These are phyloP conservation scores for Rhynchospora tenuis DNA, from an alignment of 176 grass and related monocot species.

Conservation along the genomic window DNA sequence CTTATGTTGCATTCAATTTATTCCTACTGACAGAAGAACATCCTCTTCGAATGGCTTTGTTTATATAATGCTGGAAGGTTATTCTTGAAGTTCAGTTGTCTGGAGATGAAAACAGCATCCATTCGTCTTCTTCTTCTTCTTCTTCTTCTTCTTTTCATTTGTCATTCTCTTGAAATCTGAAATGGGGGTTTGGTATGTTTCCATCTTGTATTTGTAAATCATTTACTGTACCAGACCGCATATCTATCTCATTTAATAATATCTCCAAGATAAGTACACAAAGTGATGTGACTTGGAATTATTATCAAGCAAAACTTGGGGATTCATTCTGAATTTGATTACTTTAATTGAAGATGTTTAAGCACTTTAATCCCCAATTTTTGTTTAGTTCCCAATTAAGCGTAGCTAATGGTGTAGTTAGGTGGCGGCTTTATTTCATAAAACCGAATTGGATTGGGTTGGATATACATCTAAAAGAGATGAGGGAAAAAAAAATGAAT, in stretches of 20 bases:
- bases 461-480: no score
- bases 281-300: neutral
- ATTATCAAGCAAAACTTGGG: neutral
- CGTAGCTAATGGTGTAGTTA: neutral
- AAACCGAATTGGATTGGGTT: neutral
- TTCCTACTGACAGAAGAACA: constrained; percentile 43
- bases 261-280: neutral
- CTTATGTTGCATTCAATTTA: neutral
- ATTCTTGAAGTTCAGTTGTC: constrained; percentile 34
- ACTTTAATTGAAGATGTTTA: neutral
- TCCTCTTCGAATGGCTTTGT: constrained; percentile 53
- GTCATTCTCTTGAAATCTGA: neutral
- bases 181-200: neutral
- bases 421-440: neutral
- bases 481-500: neutral
- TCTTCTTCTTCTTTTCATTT: neutral
- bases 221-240: neutral
- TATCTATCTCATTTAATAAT: neutral
- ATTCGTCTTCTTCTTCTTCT: neutral
- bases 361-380: neutral
- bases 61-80: constrained; percentile 79
- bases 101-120: neutral
- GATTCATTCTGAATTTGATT: neutral
- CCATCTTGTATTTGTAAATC: neutral
- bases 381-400: neutral